phyloP scores from a whole-genome alignment of 352 stramenopile genomes.

The Phytopythium oedochilum region DNA sequence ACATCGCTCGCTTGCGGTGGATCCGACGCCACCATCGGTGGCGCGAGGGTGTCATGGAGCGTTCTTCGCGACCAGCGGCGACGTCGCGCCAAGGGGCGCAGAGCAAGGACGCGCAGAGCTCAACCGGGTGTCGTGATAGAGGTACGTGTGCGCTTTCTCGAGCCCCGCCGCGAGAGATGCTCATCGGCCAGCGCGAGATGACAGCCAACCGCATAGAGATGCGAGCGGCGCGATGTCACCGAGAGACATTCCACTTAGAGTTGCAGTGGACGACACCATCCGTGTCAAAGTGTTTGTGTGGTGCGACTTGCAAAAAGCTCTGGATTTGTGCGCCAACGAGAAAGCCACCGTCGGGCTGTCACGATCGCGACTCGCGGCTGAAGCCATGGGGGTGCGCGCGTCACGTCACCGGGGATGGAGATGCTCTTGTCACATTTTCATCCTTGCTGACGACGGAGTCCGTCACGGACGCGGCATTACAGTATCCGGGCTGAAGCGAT shows the following conservation, averaged over 20 bases:
- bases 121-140: not conserved
- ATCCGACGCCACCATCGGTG: not conserved
- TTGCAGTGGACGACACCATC: no score
- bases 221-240: not conserved
- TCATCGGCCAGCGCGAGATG: not conserved
- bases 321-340: not conserved
- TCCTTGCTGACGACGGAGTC: no score
- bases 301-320: slow-evolving; percentile 1
- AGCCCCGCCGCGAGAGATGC: no score
- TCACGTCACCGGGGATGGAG: not conserved
- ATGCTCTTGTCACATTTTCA: slow-evolving; percentile 4
- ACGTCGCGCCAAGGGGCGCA: not conserved
- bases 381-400: not conserved
- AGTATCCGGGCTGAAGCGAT: no score
- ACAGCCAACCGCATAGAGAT: not conserved
- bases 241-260: not conserved
- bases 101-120: not conserved
- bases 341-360: slow-evolving; percentile 5
- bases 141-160: no score
- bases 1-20: no score
- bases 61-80: not conserved
- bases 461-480: no score
- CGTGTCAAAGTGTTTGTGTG: no score
- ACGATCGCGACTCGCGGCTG: not conserved
- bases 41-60: not conserved